phyloP scores from a whole-genome alignment of 768 basidiomycete genomes.

The Hericium rajendrae region DNA sequence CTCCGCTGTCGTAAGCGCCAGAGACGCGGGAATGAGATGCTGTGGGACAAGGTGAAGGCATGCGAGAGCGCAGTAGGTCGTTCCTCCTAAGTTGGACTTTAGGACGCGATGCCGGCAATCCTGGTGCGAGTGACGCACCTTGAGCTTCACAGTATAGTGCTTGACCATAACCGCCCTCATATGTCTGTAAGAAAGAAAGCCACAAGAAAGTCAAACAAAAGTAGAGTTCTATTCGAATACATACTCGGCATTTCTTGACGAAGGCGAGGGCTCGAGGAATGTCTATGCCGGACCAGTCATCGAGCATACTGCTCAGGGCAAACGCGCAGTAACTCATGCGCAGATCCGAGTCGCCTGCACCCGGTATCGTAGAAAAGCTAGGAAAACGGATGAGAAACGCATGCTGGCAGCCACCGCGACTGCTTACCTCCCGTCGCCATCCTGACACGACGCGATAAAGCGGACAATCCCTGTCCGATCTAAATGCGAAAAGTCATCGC shows the following conservation, averaged over 20 bases:
- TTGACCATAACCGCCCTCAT: conserved; percentile 91
- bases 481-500: conserved; percentile 72
- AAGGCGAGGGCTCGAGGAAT: conserved; percentile 51
- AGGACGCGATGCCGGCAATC: not conserved
- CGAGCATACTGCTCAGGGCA: conserved; percentile 67
- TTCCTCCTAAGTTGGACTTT: conserved; percentile 54
- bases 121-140: conserved; percentile 35
- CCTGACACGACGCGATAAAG: conserved; percentile 68
- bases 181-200: conserved; percentile 53
- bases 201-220: no score
- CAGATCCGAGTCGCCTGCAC: conserved; percentile 64
- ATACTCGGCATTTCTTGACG: conserved; percentile 64
- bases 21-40: conserved; percentile 13
- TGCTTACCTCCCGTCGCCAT: conserved; percentile 71
- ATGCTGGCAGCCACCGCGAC: conserved; percentile 1
- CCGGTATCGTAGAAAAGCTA: conserved; percentile 68
- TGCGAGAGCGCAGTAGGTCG: conserved; percentile 88
- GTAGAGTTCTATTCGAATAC: no score
- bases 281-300: conserved; percentile 72
- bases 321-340: conserved; percentile 85
- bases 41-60: conserved; percentile 46
- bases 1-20: conserved; percentile 27
- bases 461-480: conserved; percentile 56
- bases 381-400: not conserved
- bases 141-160: conserved; percentile 75